Conservation (phyloP, 805 yeast species). For the Myxozyma mucilagina region DNA sequence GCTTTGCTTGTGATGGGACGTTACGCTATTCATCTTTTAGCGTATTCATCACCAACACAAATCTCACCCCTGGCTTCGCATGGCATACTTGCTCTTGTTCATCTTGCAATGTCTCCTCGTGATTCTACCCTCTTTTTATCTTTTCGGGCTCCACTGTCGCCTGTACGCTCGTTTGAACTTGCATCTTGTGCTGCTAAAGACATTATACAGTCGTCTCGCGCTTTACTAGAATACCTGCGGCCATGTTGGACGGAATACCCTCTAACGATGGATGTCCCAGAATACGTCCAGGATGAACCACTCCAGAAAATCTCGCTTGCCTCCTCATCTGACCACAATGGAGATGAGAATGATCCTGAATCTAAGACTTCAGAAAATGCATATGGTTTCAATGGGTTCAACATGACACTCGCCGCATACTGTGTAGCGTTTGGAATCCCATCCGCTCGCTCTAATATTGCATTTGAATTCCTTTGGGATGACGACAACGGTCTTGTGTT, state of each 20-base stretch:
- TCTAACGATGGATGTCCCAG: slow-evolving; percentile 33
- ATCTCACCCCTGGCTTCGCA: slow-evolving; percentile 27
- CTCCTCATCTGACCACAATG: background rate
- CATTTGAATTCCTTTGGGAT: slow-evolving; percentile 22
- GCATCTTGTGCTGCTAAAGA: slow-evolving; percentile 34
- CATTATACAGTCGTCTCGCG: slow-evolving; percentile 28
- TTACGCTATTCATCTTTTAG: slow-evolving; percentile 17
- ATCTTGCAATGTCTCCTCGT: slow-evolving; percentile 34
- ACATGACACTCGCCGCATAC: slow-evolving; percentile 33
- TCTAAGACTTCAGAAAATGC: background rate
- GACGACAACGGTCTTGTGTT: slow-evolving; percentile 29
- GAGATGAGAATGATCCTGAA: no score
- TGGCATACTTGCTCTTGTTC: slow-evolving; percentile 32
- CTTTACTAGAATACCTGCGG: slow-evolving; percentile 26
- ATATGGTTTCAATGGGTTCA: slow-evolving; percentile 29
- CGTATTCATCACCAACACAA: slow-evolving; percentile 1
- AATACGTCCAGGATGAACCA: slow-evolving; percentile 30
- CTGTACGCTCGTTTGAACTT: slow-evolving; percentile 32
- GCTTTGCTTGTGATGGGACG: slow-evolving; percentile 22
- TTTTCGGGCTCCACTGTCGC: slow-evolving; percentile 31
- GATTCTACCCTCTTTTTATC: slow-evolving; percentile 32
- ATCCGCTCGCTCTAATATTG: slow-evolving; percentile 18
- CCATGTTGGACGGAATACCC: slow-evolving; percentile 35
- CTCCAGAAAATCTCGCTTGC: slow-evolving; percentile 13
- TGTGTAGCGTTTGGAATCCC: slow-evolving; percentile 34